Evolutionary conservation across 768 basidiomycete species (phyloP).

Genomic region (Amanita jacksonii): DNA sequence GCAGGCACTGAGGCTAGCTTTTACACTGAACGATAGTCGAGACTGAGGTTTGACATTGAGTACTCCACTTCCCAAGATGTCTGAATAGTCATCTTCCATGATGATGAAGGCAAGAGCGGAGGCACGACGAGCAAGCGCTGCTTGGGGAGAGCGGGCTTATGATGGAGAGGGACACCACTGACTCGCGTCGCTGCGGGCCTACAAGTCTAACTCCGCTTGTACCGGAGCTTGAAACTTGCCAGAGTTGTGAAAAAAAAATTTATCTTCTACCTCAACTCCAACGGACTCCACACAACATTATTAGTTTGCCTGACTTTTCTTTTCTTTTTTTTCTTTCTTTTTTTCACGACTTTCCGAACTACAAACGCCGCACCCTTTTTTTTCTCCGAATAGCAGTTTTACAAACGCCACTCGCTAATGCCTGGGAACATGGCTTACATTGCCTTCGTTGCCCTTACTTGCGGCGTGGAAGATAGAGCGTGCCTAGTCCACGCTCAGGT

Average conservation of each 20-base stretch:
- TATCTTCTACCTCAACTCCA: slow-evolving; percentile 11
- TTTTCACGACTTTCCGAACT: no score
- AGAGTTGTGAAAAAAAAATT: neutral
- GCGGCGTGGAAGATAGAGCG: slow-evolving; percentile 56
- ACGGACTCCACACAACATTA: no score
- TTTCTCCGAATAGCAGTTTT: slow-evolving; percentile 13
- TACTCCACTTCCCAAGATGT: slow-evolving; percentile 52
- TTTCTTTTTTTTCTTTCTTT: no score
- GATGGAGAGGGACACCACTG: slow-evolving; percentile 26
- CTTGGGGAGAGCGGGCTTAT: slow-evolving; percentile 25
- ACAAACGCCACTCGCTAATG: slow-evolving; percentile 49
- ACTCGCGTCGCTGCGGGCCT: slow-evolving; percentile 11
- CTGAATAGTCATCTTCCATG: slow-evolving; percentile 62
- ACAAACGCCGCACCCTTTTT: no score
- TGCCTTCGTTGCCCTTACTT: slow-evolving; percentile 78
- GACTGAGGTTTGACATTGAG: slow-evolving; percentile 24
- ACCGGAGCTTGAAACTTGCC: slow-evolving; percentile 15
- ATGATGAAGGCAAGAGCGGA: slow-evolving; percentile 17
- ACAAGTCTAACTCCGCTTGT: slow-evolving; percentile 26
- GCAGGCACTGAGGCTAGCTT: slow-evolving; percentile 25
- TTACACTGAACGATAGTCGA: slow-evolving; percentile 30
- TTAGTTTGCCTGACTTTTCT: no score
- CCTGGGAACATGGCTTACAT: slow-evolving; percentile 65
- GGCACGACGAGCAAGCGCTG: slow-evolving; percentile 20
- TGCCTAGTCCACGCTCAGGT: slow-evolving; percentile 74